Percentiles rank a stretch among this genome's conserved stretches.
These are phyloP conservation scores for Arabidopsis thaliana DNA, from an alignment of 345 rosid species.

Conservation along the genomic window DNA sequence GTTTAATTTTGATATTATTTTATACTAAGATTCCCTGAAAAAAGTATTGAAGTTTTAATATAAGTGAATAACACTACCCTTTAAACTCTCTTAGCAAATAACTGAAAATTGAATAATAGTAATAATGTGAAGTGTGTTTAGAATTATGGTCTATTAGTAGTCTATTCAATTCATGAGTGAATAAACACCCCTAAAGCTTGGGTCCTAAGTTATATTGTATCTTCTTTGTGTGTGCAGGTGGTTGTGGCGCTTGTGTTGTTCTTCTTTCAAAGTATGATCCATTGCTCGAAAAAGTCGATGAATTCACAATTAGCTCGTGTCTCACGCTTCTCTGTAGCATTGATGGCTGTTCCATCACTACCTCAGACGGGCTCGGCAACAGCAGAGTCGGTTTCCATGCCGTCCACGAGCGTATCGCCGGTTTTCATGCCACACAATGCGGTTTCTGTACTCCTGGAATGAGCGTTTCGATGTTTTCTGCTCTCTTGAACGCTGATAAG, in stretches of 20 bases:
- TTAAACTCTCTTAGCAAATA: too few species aligned
- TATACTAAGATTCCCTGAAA: too few species aligned
- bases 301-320: conserved; percentile 75
- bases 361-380: conserved; percentile 87
- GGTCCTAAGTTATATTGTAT: conserved; percentile 7
- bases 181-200: not conserved
- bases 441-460: conserved; percentile 98
- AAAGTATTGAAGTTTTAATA: too few species aligned
- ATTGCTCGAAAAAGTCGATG: conserved; percentile 62
- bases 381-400: conserved; percentile 84
- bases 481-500: conserved; percentile 85
- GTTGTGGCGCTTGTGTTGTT: conserved; percentile 94
- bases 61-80: too few species aligned
- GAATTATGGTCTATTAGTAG: not conserved
- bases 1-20: not conserved
- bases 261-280: conserved; percentile 76
- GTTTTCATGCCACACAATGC: conserved; percentile 93
- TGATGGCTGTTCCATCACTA: conserved; percentile 78
- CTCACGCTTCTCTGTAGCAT: conserved; percentile 88
- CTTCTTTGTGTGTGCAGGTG: conserved; percentile 57
- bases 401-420: conserved; percentile 76
- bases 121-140: not conserved
- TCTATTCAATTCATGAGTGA: not conserved
- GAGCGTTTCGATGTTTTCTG: conserved; percentile 78
- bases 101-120: too few species aligned